A percentile compares a stretch with the other conserved stretches of the same genome.
phyloP scores from a whole-genome alignment of 106 monocot genomes.

The Dactylorhiza incarnata region DNA sequence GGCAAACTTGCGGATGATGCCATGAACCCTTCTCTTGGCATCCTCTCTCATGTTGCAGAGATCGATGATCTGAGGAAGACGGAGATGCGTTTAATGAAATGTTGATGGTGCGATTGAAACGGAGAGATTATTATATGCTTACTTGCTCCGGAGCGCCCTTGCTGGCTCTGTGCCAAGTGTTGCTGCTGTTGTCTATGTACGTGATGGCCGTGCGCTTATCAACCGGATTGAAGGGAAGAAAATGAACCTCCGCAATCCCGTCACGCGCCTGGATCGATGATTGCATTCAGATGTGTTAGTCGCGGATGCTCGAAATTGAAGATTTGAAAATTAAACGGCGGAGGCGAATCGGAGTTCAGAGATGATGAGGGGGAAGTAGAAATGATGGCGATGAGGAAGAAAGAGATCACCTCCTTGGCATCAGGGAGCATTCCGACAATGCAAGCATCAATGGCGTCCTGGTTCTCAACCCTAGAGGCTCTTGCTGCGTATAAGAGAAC shows the following conservation, averaged over 20 bases:
- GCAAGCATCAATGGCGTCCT: conserved; percentile 80
- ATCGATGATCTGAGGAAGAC: conserved; percentile 32
- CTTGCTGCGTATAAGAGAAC: conserved; percentile 65
- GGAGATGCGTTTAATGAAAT: too few species aligned
- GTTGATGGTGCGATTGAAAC: too few species aligned
- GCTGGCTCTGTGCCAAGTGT: conserved; percentile 62
- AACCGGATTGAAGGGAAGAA: conserved; percentile 86
- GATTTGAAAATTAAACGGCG: background rate
- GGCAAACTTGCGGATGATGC: conserved; percentile 45
- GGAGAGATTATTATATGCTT: background rate
- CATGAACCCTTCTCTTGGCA: conserved; percentile 30
- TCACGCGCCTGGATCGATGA: conserved; percentile 43
- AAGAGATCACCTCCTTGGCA: conserved; percentile 72
- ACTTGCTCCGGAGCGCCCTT: conserved; percentile 89
- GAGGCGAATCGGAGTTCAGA: background rate
- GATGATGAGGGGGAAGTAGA: background rate
- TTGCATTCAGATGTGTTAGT: background rate
- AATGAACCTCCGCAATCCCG: conserved; percentile 67
- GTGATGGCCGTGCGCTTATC: conserved; percentile 86
- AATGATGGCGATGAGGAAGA: background rate
- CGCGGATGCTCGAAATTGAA: background rate
- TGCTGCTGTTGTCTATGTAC: conserved; percentile 50
- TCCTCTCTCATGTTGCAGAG: conserved; percentile 41
- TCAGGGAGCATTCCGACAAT: conserved; percentile 87
- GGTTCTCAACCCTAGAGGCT: conserved; percentile 71